These are phyloP conservation scores for Ogataea trehaloabstinens DNA, from an alignment of 805 yeast species.

Conservation along the genomic window DNA sequence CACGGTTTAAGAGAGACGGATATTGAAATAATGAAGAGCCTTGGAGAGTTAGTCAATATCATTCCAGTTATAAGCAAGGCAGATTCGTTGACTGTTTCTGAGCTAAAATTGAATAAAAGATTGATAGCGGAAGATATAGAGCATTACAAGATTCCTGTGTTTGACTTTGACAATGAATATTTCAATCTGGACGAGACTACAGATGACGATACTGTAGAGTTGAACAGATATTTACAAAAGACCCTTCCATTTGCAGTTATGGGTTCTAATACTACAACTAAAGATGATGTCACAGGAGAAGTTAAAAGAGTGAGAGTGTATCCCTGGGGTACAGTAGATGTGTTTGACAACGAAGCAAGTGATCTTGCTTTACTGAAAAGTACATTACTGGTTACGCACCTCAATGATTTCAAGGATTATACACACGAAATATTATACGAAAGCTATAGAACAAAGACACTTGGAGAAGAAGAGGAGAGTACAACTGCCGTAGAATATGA, in stretches of 20 bases:
- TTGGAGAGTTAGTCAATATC: conserved; percentile 73
- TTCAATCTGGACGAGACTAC: conserved; percentile 27
- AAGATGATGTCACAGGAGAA: conserved; percentile 36
- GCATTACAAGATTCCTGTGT: conserved; percentile 67
- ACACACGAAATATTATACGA: conserved; percentile 88
- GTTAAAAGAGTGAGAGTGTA: conserved; percentile 51
- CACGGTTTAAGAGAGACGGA: conserved; percentile 73
- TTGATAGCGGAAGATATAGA: conserved; percentile 76
- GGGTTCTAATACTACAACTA: conserved; percentile 47
- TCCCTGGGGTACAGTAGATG: conserved; percentile 66
- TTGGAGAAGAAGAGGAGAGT: conserved; percentile 19
- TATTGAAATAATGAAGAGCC: conserved; percentile 62
- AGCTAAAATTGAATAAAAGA: conserved; percentile 68
- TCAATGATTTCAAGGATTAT: conserved; percentile 82
- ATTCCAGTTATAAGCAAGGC: conserved; percentile 82
- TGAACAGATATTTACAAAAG: conserved; percentile 40
- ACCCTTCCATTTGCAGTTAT: conserved; percentile 63
- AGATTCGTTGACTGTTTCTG: conserved; percentile 71
- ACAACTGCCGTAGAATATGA: conserved; percentile 3
- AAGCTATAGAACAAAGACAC: conserved; percentile 73
- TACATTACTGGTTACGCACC: conserved; percentile 75
- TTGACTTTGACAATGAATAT: conserved; percentile 69
- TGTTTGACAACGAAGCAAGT: conserved; percentile 64
- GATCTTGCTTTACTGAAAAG: conserved; percentile 81
- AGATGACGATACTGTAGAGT: conserved; percentile 31